phyloP scores from a whole-genome alignment of 768 basidiomycete genomes.

The Macrocybe gigantea region DNA sequence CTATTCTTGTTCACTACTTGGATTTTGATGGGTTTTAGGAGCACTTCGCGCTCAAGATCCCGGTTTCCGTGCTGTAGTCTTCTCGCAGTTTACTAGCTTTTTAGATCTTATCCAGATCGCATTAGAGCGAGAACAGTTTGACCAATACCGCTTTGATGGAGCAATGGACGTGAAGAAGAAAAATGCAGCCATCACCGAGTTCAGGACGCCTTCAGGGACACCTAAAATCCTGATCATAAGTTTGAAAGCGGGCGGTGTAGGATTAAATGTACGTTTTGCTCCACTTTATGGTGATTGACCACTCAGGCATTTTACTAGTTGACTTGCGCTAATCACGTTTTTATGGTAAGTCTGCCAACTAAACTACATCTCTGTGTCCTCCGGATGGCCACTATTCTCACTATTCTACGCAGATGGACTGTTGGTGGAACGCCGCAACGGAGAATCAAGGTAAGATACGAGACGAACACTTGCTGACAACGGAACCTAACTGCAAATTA shows the following conservation, averaged over 20 bases:
- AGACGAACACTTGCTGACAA: not conserved
- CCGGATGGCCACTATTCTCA: slow-evolving; percentile 1
- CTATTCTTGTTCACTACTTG: too few relatives aligned
- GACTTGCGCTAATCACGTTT: slow-evolving; percentile 79
- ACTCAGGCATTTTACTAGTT: slow-evolving; percentile 33
- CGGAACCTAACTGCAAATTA: not conserved
- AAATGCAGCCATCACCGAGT: slow-evolving; percentile 67
- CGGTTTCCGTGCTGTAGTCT: slow-evolving; percentile 77
- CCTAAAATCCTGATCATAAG: slow-evolving; percentile 77
- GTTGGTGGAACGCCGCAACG: slow-evolving; percentile 86
- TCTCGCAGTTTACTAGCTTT: slow-evolving; percentile 88
- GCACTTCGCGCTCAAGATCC: slow-evolving; percentile 67
- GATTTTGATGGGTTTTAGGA: slow-evolving; percentile 25
- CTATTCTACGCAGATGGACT: slow-evolving; percentile 63
- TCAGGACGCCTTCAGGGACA: slow-evolving; percentile 61
- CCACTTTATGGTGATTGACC: slow-evolving; percentile 1
- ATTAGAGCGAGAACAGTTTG: slow-evolving; percentile 62
- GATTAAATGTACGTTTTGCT: slow-evolving; percentile 59
- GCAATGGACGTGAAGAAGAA: slow-evolving; percentile 86
- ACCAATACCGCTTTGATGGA: slow-evolving; percentile 84
- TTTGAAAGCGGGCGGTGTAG: slow-evolving; percentile 90
- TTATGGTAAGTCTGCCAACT: slow-evolving; percentile 51
- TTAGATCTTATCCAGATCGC: slow-evolving; percentile 73
- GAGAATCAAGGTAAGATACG: slow-evolving; percentile 65
- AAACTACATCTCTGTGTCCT: not conserved